These are phyloP conservation scores for Aureobasidium sp. DNA, from an alignment of 2,329 filamentous ascomycete genomes.

Conservation along the genomic window DNA sequence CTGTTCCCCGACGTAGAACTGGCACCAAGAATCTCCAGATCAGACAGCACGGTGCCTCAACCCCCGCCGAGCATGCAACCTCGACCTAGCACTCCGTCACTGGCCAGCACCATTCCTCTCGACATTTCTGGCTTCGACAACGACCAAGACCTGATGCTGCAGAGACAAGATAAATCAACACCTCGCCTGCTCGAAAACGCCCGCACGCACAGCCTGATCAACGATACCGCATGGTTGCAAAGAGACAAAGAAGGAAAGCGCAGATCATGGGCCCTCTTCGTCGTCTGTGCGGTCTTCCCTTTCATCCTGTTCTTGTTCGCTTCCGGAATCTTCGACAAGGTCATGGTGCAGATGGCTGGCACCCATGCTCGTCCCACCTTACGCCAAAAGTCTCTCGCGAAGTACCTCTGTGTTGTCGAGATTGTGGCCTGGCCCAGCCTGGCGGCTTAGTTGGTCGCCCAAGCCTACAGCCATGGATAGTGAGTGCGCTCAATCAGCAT, in stretches of 20 bases:
- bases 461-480: neutral
- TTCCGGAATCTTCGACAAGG: neutral
- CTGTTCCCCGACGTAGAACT: neutral
- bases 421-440: neutral
- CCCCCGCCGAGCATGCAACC: neutral
- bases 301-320: neutral
- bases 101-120: neutral
- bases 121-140: neutral
- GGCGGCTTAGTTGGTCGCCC: constrained; percentile 7
- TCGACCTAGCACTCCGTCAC: neutral
- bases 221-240: neutral
- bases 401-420: neutral
- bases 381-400: neutral
- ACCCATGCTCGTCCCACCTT: neutral
- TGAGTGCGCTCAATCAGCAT: neutral
- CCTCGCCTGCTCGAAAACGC: neutral
- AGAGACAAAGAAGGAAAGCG: neutral
- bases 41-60: neutral
- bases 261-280: neutral
- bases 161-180: neutral
- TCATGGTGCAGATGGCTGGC: neutral
- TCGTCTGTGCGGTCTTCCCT: neutral
- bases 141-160: neutral
- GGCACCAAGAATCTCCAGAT: neutral
- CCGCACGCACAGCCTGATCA: neutral